Evolutionary conservation across 2,329 filamentous ascomycete genomes (phyloP).

Genomic region (Alternaria sp.): DNA sequence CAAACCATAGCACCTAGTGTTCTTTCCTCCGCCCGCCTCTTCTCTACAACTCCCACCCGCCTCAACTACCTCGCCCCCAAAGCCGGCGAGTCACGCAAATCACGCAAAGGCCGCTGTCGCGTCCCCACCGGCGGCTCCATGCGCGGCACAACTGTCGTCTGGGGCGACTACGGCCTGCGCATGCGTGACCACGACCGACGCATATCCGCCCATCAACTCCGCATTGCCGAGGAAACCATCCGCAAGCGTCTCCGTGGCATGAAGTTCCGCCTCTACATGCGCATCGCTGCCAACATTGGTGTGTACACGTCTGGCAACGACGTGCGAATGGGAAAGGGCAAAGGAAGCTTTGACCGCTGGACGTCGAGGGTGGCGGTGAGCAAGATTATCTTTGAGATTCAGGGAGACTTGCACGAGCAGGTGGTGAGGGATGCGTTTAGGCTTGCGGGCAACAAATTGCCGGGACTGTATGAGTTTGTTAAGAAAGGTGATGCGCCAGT

Average conservation of each 20-base stretch:
- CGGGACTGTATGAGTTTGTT: constrained; percentile 91
- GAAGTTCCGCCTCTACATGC: constrained; percentile 91
- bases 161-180: constrained; percentile 94
- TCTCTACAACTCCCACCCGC: constrained; percentile 72
- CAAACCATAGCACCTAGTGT: constrained; percentile 42
- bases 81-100: constrained; percentile 83
- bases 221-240: constrained; percentile 93
- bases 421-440: constrained; percentile 92
- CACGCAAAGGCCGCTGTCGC: constrained; percentile 83
- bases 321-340: constrained; percentile 98
- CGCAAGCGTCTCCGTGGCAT: constrained; percentile 86
- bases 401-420: constrained; percentile 92
- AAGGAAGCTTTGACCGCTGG: constrained; percentile 97
- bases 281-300: constrained; percentile 89
- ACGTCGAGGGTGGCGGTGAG: constrained; percentile 88
- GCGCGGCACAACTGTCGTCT: constrained; percentile 93
- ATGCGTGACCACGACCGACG: constrained; percentile 94
- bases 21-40: constrained; percentile 59
- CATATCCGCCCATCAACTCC: constrained; percentile 85
- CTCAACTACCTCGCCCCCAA: constrained; percentile 84
- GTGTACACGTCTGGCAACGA: constrained; percentile 97
- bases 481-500: constrained; percentile 89
- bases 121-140: constrained; percentile 90
- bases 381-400: constrained; percentile 90
- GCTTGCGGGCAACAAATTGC: constrained; percentile 92